phyloP scores from a whole-genome alignment of 495 filamentous ascomycete species.

The Penicillium herquei region DNA sequence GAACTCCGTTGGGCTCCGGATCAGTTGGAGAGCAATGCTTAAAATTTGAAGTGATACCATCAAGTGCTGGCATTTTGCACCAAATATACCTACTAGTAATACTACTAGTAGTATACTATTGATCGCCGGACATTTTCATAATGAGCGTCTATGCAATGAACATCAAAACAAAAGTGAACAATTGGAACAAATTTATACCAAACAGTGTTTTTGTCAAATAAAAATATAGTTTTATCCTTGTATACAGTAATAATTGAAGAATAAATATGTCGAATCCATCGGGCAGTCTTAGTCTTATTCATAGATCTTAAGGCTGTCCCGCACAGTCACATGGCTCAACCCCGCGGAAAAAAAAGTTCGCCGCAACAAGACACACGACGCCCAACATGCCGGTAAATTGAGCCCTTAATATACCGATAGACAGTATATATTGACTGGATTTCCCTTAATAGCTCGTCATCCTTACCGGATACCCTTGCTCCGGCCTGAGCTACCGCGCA shows the following conservation, averaged over 20 bases:
- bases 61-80: constrained; percentile 6
- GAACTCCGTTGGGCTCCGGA: constrained; percentile 49
- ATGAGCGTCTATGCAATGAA: too few species aligned
- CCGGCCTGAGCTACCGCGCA: constrained; percentile 88
- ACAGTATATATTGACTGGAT: background rate
- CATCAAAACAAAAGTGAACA: too few species aligned
- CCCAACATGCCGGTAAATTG: constrained; percentile 35
- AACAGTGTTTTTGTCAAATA: too few species aligned
- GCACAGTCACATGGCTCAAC: constrained; percentile 35
- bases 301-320: background rate
- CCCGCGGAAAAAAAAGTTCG: constrained; percentile 29
- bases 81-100: constrained; percentile 12
- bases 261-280: background rate
- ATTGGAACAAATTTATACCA: too few species aligned
- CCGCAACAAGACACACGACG: constrained; percentile 6
- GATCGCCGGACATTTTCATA: background rate
- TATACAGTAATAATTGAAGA: background rate
- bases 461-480: constrained; percentile 87
- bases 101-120: too few species aligned
- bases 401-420: background rate
- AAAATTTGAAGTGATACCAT: constrained; percentile 20
- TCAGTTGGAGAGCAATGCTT: constrained; percentile 19
- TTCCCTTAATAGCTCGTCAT: constrained; percentile 70
- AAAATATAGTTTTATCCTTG: too few species aligned
- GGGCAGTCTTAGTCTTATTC: too few species aligned